Evolutionary conservation across 768 basidiomycete species (phyloP), one percentile per base, ranked within the genome.

Genomic region (Pleurotus djamor): DNA sequence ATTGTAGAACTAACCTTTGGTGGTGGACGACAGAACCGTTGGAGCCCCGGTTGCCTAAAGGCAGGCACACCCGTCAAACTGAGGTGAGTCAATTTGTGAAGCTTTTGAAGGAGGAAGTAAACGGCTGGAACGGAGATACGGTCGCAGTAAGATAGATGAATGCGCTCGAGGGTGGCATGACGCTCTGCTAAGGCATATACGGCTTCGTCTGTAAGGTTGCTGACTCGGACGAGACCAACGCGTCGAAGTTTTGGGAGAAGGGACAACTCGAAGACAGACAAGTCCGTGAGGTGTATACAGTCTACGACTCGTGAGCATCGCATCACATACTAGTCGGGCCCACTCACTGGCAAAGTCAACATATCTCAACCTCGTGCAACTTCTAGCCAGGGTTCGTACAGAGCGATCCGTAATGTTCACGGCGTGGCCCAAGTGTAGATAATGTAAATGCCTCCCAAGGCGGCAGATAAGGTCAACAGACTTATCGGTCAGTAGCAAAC

Each of bases 81-180:
- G 49, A 99, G 81, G 76, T 99, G 97, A 0, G 94, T 97, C 34
- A 99, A 78, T 65, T 92, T 91, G 68, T 87, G 86, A n/a, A 98
- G 81, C 67, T 89, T 88, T 68, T 91, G 87, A 45, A 99, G 82
- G 48, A 99, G 82, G 71, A 89, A 93, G 67, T 96, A 91, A 51
- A 98, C 85, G 14, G 95, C 95, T 76, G 88, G 83, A 65, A 98
- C 92, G 5, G 91, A 87, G 58, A 99, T 90, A 67, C 96, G 92
- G 70, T 97, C 94, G 72, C 97, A 99, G 69, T 98, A 98, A 2
- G 94, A 97, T 51, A 99, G 79, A 73, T 99, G 97, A 17, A 99
- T 94, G 43, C 97, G 89, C 70, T 99, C 97, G 21, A 98, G 81
- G 7, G 93, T 89, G 33, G 86, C 84, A 66, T 92, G 87, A 13